Evolutionary conservation across 352 stramenopile species (phyloP).

Genomic region (Globisporangium irregulare): DNA sequence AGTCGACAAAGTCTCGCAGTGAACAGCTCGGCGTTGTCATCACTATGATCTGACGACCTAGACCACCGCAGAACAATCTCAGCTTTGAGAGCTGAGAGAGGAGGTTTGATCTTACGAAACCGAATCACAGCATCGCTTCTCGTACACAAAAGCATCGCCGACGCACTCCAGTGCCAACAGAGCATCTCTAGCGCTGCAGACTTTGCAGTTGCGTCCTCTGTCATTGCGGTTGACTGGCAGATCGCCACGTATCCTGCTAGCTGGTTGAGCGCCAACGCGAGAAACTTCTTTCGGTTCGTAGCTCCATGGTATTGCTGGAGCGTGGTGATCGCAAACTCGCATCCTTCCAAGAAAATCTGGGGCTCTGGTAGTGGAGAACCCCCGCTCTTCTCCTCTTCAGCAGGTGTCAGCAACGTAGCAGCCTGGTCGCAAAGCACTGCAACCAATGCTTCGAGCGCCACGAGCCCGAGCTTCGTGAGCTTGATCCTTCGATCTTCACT

Average conservation of each 20-base stretch:
- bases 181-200: slow-evolving; percentile 28
- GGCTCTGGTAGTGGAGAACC: not conserved
- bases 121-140: slow-evolving; percentile 30
- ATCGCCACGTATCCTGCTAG: slow-evolving; percentile 18
- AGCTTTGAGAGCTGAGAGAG: slow-evolving; percentile 11
- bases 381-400: not conserved
- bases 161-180: slow-evolving; percentile 65
- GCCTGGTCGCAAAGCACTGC: slow-evolving; percentile 32
- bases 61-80: slow-evolving; percentile 14
- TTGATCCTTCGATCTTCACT: slow-evolving; percentile 21
- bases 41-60: not conserved
- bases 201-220: not conserved
- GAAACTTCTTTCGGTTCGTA: slow-evolving; percentile 1
- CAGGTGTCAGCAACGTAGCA: slow-evolving; percentile 5
- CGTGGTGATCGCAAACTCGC: slow-evolving; percentile 8
- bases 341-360: not conserved
- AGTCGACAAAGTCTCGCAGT: slow-evolving; percentile 33
- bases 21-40: slow-evolving; percentile 13
- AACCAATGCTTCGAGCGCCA: slow-evolving; percentile 54
- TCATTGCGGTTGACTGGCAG: not conserved
- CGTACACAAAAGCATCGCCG: slow-evolving; percentile 43
- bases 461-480: slow-evolving; percentile 46
- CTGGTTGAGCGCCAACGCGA: slow-evolving; percentile 12
- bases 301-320: slow-evolving; percentile 19
- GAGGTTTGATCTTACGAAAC: slow-evolving; percentile 24